phyloP scores from a whole-genome alignment of 2,329 filamentous ascomycete species.

The Fusarium devonianum region DNA sequence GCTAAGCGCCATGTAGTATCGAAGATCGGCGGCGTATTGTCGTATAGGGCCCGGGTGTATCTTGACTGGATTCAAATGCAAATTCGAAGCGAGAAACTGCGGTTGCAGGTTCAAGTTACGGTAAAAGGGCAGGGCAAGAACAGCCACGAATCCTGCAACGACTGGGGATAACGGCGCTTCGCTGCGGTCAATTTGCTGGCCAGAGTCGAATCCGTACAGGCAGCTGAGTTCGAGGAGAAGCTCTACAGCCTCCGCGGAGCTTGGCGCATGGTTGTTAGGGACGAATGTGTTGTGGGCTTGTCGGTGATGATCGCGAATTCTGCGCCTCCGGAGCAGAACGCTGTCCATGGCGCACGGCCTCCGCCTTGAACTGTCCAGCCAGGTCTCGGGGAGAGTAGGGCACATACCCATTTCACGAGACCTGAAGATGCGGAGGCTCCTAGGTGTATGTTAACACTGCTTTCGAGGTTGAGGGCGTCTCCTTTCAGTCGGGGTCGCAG shows the following conservation, averaged over 20 bases:
- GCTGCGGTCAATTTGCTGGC: too few species aligned
- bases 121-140: constrained; percentile 6
- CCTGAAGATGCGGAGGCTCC: background rate
- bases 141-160: constrained; percentile 3
- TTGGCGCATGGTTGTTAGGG: background rate
- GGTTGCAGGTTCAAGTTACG: background rate
- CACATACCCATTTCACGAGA: constrained; percentile 7
- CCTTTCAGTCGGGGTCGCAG: background rate
- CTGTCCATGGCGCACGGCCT: constrained; percentile 8
- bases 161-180: background rate
- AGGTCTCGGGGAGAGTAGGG: constrained; percentile 6
- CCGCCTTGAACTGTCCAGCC: constrained; percentile 4
- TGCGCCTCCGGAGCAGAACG: constrained; percentile 1
- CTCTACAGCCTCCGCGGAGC: constrained; percentile 3
- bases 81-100: background rate
- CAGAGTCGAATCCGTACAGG: constrained; percentile 2
- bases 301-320: background rate
- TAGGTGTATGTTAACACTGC: background rate
- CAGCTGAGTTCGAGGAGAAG: constrained; percentile 8
- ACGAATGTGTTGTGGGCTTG: background rate
- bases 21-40: constrained; percentile 18
- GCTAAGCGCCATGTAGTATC: constrained; percentile 37
- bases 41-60: background rate
- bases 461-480: background rate
- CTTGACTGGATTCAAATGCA: constrained; percentile 1